phyloP scores from a whole-genome alignment of 257 asterid species.

The Solanum appendiculatum region DNA sequence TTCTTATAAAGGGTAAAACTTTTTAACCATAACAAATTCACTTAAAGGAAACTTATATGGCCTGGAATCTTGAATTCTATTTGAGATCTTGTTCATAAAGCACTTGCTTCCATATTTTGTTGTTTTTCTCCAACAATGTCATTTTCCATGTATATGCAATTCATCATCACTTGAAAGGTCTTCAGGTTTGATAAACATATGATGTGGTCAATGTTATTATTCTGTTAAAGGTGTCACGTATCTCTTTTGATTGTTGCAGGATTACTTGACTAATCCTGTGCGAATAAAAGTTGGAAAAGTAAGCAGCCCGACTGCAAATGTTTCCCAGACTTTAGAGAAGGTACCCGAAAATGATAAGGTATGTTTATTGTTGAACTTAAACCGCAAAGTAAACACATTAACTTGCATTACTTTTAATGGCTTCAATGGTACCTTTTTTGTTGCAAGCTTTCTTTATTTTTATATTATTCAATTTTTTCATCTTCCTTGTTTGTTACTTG shows the following conservation, averaged over 20 bases:
- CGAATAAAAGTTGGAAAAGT: constrained; percentile 85
- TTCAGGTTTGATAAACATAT: background rate
- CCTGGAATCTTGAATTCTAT: background rate
- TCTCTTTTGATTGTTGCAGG: constrained; percentile 26
- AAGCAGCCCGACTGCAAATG: constrained; percentile 84
- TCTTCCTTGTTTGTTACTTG: background rate
- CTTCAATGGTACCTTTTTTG: background rate
- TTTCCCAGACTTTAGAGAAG: constrained; percentile 69
- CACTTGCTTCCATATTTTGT: background rate
- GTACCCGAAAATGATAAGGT: constrained; percentile 85
- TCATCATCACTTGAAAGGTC: background rate
- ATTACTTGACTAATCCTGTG: constrained; percentile 73
- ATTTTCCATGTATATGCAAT: background rate
- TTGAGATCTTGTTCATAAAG: background rate
- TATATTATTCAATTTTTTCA: background rate
- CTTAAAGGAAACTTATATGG: background rate
- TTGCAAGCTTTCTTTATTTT: background rate
- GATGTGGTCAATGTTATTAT: background rate
- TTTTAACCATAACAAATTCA: background rate
- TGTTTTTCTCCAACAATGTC: background rate
- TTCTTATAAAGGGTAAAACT: background rate
- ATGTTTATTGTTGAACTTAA: constrained; percentile 11
- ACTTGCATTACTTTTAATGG: background rate
- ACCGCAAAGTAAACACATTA: background rate
- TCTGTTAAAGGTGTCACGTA: background rate